Conservation (phyloP, 2,329 filamentous ascomycete genomes). For the Diaporthe velutina region DNA sequence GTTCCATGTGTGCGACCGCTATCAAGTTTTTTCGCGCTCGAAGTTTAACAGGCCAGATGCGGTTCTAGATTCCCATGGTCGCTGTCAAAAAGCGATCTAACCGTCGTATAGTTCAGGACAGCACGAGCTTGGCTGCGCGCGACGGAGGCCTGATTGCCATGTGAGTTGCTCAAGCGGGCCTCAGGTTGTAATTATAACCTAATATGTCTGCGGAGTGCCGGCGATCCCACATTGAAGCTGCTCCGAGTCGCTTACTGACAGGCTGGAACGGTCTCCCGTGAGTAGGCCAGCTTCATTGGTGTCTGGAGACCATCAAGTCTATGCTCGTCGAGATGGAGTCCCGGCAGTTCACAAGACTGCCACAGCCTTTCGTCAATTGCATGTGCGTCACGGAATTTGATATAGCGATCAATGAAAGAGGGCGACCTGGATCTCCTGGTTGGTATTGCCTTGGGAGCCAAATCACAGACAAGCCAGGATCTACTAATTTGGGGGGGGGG, state of each 20-base stretch:
- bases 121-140: not conserved
- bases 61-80: constrained; percentile 19
- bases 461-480: not conserved
- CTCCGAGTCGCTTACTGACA: no score
- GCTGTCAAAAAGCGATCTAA: not conserved
- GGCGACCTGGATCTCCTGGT: not conserved
- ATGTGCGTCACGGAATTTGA: not conserved
- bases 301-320: not conserved
- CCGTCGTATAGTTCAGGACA: not conserved
- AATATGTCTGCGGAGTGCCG: not conserved
- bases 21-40: not conserved
- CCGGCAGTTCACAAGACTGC: no score
- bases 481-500: not conserved
- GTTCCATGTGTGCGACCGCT: not conserved
- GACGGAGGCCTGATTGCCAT: not conserved
- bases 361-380: not conserved
- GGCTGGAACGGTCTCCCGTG: no score
- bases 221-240: not conserved
- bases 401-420: not conserved
- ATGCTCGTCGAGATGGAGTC: not conserved
- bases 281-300: not conserved
- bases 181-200: not conserved
- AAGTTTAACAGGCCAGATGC: not conserved
- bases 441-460: no score
- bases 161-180: not conserved